Conservation (phyloP, 108 stramenopile species). For the Fistulifera solaris region DNA sequence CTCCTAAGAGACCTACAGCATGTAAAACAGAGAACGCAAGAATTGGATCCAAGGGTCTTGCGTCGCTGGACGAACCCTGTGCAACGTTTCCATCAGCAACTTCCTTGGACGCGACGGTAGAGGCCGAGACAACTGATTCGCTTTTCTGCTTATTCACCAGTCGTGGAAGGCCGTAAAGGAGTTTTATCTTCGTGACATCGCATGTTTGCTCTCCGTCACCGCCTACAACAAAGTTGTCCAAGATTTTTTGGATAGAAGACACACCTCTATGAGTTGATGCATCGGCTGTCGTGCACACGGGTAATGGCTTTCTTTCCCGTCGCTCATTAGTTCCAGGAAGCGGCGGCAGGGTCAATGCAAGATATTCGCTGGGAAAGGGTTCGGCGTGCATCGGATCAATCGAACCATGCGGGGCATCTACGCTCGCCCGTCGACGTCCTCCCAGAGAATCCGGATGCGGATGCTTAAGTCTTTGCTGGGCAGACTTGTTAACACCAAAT, state of each 20-base stretch:
- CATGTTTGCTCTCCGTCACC: background rate
- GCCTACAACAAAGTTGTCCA: constrained; percentile 7
- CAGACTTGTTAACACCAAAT: constrained; percentile 20
- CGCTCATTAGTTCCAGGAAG: constrained; percentile 31
- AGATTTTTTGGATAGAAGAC: constrained; percentile 12
- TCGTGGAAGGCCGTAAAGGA: constrained; percentile 32
- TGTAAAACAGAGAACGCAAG: constrained; percentile 58
- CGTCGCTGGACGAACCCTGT: background rate
- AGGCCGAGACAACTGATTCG: constrained; percentile 6
- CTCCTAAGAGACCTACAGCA: constrained; percentile 29
- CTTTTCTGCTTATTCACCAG: constrained; percentile 5
- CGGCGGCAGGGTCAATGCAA: constrained; percentile 21
- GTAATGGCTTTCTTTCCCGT: constrained; percentile 13
- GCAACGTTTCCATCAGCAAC: background rate
- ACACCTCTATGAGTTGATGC: constrained; percentile 19
- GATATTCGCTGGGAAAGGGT: constrained; percentile 5
- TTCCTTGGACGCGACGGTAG: background rate
- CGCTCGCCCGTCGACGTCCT: constrained; percentile 22
- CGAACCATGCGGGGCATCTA: background rate
- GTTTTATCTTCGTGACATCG: constrained; percentile 29
- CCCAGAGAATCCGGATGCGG: constrained; percentile 42
- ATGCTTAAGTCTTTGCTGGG: constrained; percentile 35
- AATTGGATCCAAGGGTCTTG: constrained; percentile 34
- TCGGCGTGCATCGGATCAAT: constrained; percentile 5
- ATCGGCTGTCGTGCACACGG: constrained; percentile 1